Conservation (phyloP, 352 stramenopile species). For the Globisporangium barbulae region DNA sequence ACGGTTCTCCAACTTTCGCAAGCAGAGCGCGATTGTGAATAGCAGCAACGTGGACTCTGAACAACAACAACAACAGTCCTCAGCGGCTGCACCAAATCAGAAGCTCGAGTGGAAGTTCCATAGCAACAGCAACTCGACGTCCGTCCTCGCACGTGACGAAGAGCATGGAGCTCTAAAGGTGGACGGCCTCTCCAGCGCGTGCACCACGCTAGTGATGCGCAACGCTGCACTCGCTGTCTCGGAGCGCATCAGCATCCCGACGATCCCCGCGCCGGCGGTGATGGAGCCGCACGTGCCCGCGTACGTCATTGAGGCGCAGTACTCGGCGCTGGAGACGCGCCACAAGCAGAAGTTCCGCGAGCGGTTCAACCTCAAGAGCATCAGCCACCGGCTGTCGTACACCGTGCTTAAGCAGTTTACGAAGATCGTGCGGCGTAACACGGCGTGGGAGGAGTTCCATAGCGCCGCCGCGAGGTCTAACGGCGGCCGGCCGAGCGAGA, state of each 20-base stretch:
- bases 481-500: conserved; percentile 15
- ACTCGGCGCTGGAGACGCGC: conserved; percentile 37
- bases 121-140: conserved; percentile 1
- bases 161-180: conserved; percentile 5
- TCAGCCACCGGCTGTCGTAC: conserved; percentile 66
- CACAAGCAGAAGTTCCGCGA: conserved; percentile 50
- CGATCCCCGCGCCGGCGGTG: conserved; percentile 27
- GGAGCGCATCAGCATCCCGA: conserved; percentile 45
- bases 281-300: conserved; percentile 38
- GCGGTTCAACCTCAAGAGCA: conserved; percentile 51
- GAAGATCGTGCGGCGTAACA: conserved; percentile 53
- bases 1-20: conserved; percentile 28
- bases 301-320: conserved; percentile 63
- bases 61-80: neutral
- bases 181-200: conserved; percentile 23
- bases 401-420: conserved; percentile 62
- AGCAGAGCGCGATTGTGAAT: conserved; percentile 8
- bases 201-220: conserved; percentile 56
- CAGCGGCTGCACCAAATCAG: neutral
- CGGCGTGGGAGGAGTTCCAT: conserved; percentile 57
- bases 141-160: conserved; percentile 1
- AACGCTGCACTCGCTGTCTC: conserved; percentile 47
- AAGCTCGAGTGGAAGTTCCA: conserved; percentile 13
- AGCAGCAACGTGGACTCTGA: neutral
- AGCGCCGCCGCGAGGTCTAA: conserved; percentile 15